Evolutionary conservation across 2,329 filamentous ascomycete species (phyloP).

Genomic region (Pseudogymnoascus sp.): DNA sequence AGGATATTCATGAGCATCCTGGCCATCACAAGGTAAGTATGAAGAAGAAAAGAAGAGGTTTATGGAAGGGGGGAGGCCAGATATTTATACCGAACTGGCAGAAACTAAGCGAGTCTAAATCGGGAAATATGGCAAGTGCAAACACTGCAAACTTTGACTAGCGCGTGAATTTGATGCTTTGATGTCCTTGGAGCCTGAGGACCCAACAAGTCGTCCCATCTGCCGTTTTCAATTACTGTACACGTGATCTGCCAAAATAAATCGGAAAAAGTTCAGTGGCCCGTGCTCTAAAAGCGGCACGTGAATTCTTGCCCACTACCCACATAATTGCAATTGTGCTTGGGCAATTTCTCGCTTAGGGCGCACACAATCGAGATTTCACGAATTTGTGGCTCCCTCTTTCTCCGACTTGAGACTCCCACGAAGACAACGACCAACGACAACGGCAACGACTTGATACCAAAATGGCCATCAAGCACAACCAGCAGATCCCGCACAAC

Average conservation of each 20-base stretch:
- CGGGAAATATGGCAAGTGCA: not conserved
- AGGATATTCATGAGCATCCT: conserved; percentile 12
- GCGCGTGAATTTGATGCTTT: not conserved
- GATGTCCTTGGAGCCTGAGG: not conserved
- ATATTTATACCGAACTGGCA: conserved; percentile 1
- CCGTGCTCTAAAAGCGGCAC: not conserved
- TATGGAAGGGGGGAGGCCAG: not conserved
- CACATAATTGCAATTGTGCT: not conserved
- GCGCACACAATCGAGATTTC: conserved; percentile 8
- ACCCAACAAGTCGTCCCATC: not conserved
- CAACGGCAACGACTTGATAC: conserved; percentile 10
- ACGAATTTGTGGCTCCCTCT: conserved; percentile 8
- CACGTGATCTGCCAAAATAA: not conserved
- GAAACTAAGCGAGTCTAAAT: conserved; percentile 5
- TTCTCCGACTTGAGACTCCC: conserved; percentile 6
- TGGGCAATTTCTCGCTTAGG: conserved; percentile 8
- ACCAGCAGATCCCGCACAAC: conserved; percentile 96
- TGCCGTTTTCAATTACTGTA: too few species aligned
- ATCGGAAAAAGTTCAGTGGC: not conserved
- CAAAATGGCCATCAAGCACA: conserved; percentile 90
- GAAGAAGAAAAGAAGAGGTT: conserved; percentile 13
- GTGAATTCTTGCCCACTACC: not conserved
- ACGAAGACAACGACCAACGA: conserved; percentile 10
- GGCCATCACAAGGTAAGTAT: conserved; percentile 18
- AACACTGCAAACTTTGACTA: conserved; percentile 1